phyloP scores from a whole-genome alignment of 2,329 filamentous ascomycete species.

The Neofusicoccum kwambonambiense region DNA sequence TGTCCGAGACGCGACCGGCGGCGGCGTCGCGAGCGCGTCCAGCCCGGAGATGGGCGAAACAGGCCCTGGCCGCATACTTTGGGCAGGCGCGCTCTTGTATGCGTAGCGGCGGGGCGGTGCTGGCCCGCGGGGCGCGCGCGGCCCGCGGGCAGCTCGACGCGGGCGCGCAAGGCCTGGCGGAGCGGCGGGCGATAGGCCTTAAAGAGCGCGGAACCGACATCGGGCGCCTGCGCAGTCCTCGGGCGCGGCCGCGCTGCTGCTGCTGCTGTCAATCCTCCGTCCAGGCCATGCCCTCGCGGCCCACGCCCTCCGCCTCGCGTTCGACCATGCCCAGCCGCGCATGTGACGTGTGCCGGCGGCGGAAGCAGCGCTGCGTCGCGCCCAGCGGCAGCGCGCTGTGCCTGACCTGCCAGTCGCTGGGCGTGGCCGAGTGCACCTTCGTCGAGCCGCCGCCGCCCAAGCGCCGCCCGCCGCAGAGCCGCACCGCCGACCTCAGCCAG shows the following conservation, averaged over 20 bases:
- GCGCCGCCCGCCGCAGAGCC: not conserved
- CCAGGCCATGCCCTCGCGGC: not conserved
- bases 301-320: not conserved
- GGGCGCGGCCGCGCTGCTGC: not conserved
- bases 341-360: slow-evolving; percentile 18
- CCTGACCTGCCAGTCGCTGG: not conserved
- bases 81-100: not conserved
- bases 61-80: not conserved
- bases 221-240: not conserved
- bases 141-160: not conserved
- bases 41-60: not conserved
- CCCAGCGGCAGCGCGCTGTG: not conserved
- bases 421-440: not conserved
- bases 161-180: not conserved
- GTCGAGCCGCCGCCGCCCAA: not conserved
- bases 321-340: not conserved
- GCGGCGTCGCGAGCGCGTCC: no score
- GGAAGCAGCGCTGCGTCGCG: slow-evolving; percentile 18
- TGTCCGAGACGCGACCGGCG: not conserved
- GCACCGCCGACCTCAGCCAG: not conserved
- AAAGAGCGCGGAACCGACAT: not conserved
- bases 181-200: not conserved
- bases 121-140: not conserved
- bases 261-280: no score
- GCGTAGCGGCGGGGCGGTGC: not conserved